phyloP scores from a whole-genome alignment of 2,329 filamentous ascomycete genomes.

The Aspergillus carbonarius region DNA sequence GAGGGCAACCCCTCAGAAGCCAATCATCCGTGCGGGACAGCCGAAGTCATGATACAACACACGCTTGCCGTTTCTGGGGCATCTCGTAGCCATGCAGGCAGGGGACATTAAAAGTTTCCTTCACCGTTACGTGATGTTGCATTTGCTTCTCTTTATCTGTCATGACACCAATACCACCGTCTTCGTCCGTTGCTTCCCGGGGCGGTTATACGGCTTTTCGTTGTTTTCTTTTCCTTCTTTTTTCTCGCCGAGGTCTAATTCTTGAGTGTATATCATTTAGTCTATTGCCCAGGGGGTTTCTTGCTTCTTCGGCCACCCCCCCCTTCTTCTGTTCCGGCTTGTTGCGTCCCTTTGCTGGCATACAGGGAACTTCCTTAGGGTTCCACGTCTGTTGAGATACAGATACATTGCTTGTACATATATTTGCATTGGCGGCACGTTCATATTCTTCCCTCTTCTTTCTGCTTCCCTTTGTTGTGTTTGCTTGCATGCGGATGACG shows the following conservation, averaged over 20 bases:
- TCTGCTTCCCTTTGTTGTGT: slow-evolving; percentile 11
- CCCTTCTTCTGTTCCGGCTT: slow-evolving; percentile 1
- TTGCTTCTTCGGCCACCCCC: not conserved
- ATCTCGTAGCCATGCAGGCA: not conserved
- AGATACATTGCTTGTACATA: slow-evolving; percentile 37
- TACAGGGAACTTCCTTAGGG: slow-evolving; percentile 13
- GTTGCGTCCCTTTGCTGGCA: slow-evolving; percentile 18
- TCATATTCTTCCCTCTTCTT: slow-evolving; percentile 15
- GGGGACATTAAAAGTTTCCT: not conserved
- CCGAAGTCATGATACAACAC: slow-evolving; percentile 12
- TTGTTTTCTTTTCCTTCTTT: not conserved
- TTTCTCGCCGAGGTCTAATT: slow-evolving; percentile 6
- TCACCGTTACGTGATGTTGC: not conserved
- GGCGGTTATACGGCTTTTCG: not conserved
- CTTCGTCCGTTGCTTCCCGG: not conserved
- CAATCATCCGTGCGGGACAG: slow-evolving; percentile 15
- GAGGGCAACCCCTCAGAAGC: slow-evolving; percentile 26
- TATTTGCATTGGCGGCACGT: slow-evolving; percentile 29
- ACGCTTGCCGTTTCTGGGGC: not conserved
- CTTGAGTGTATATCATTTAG: slow-evolving; percentile 23
- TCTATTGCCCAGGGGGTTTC: not conserved
- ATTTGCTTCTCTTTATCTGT: not conserved
- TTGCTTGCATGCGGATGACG: slow-evolving; percentile 12
- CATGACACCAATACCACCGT: not conserved
- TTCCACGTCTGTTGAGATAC: slow-evolving; percentile 9